phyloP scores from a whole-genome alignment of 2,329 filamentous ascomycete genomes.

The Xylariaceae sp. region DNA sequence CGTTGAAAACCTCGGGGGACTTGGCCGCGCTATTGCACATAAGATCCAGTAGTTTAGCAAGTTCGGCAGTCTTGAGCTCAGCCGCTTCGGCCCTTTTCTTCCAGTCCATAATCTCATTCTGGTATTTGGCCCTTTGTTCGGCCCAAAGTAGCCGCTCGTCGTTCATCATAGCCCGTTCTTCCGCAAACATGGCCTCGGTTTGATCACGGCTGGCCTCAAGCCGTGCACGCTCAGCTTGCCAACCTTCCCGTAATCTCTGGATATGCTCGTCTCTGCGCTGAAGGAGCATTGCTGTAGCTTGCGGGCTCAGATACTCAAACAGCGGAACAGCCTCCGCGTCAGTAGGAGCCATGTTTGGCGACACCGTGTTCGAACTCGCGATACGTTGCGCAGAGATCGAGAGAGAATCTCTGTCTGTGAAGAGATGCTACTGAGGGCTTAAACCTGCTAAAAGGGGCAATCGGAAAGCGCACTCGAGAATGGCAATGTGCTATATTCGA shows the following conservation, averaged over 20 bases:
- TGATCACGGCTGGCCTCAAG: constrained; percentile 51
- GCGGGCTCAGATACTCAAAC: constrained; percentile 23
- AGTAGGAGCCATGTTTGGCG: constrained; percentile 23
- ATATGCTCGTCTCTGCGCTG: constrained; percentile 30
- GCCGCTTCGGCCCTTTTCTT: constrained; percentile 34
- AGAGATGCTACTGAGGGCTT: constrained; percentile 26
- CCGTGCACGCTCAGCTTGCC: constrained; percentile 51
- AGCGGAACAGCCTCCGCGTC: constrained; percentile 20
- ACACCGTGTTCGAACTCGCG: constrained; percentile 20
- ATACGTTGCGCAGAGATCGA: constrained; percentile 30
- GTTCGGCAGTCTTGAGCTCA: constrained; percentile 19
- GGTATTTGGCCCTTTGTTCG: constrained; percentile 40
- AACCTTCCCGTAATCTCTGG: constrained; percentile 41
- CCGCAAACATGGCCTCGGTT: constrained; percentile 53
- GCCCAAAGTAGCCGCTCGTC: constrained; percentile 47
- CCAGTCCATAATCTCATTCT: constrained; percentile 41
- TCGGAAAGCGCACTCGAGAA: constrained; percentile 23
- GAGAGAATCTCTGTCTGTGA: constrained; percentile 26
- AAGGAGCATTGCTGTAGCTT: constrained; percentile 24
- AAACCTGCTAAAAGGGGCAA: constrained; percentile 23
- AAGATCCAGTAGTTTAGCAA: constrained; percentile 15
- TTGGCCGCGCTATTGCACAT: background rate
- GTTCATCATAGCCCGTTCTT: constrained; percentile 52
- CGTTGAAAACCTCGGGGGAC: constrained; percentile 11
- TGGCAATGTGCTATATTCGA: constrained; percentile 22